phyloP scores from a whole-genome alignment of 495 filamentous ascomycete species.

The Amphirosellinia nigrospora region DNA sequence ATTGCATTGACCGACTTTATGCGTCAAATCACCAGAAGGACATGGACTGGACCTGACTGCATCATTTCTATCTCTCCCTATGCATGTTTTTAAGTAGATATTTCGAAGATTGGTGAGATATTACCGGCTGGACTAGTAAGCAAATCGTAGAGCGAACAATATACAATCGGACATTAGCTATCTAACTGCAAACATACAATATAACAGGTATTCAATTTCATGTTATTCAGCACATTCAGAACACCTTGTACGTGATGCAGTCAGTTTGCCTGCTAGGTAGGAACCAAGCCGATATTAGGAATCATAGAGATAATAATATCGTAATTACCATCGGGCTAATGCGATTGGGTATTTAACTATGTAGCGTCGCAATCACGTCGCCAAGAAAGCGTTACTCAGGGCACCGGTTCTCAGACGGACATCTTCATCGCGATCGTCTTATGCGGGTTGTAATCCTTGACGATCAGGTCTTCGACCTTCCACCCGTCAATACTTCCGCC shows the following conservation, averaged over 20 bases:
- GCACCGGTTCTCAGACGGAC: slow-evolving; percentile 64
- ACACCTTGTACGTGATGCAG: not conserved
- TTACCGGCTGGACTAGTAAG: too few species aligned
- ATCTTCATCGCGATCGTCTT: slow-evolving; percentile 96
- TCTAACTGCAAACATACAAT: too few species aligned
- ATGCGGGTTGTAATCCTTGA: slow-evolving; percentile 89
- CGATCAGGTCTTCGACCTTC: slow-evolving; percentile 84
- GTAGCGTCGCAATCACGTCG: not conserved
- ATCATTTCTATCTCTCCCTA: too few species aligned
- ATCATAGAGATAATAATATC: not conserved
- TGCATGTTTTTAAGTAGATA: too few species aligned
- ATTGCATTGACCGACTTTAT: slow-evolving; percentile 43
- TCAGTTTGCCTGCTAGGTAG: not conserved
- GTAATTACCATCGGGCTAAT: not conserved
- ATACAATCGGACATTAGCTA: too few species aligned
- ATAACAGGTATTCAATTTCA: too few species aligned
- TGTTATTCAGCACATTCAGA: too few species aligned
- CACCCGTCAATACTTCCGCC: slow-evolving; percentile 81
- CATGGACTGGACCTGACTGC: not conserved
- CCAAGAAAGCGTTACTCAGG: not conserved
- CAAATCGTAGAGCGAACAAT: too few species aligned
- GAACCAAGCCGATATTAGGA: not conserved
- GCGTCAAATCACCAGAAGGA: slow-evolving; percentile 35
- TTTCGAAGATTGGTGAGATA: too few species aligned
- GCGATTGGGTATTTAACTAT: not conserved